Evolutionary conservation across 768 basidiomycete genomes (phyloP), one percentile per base, ranked within the genome.

Genomic region (Leccinum ochraceum): DNA sequence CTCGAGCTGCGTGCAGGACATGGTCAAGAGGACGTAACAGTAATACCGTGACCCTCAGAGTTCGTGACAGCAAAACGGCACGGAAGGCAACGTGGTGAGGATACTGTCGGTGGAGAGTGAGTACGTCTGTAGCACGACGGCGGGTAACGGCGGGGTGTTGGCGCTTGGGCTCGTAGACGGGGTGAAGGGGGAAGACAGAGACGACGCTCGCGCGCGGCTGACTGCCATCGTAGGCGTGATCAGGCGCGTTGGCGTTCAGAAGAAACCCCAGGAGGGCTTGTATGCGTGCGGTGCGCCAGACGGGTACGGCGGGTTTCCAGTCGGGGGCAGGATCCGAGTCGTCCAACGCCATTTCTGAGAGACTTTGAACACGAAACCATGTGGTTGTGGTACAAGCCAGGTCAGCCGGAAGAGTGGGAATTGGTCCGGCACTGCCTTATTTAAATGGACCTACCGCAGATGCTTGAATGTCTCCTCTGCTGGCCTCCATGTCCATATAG

Each of bases 401-500:
- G 28, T 28, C 28, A 28, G 28, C 30, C 30, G 9, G 20, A 24
- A 13, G 49, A 22, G 11, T 20, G n/a, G 11, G 8, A 4, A 20
- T 10, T 17, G 54, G 6, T 17, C 28, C 28, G 2, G 16, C 20
- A n/a, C 42, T n/a, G 22, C 30, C 11, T 64, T 61, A 66, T 32
- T 32, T 32, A 32, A 56, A 49, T 48, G 53, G 58, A 60, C 81
- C 36, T 71, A 90, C 92, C 94, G 80, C 55, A 94, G 72, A 63
- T 83, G 86, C 24, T 67, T 90, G 89, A 28, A 97, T 87, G 73
- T 96, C 88, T 14, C 81, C 77, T 73, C 89, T 88, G 34, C 83
- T 82, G 5, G 87, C 88, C 71, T 98, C 93, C 90, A 97, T 95
- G 73, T 99, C 97, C 75, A 98, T 88, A 75, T 99, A 99, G 54